phyloP scores from a whole-genome alignment of 139 green algal species.

The Eudorina sp. region DNA sequence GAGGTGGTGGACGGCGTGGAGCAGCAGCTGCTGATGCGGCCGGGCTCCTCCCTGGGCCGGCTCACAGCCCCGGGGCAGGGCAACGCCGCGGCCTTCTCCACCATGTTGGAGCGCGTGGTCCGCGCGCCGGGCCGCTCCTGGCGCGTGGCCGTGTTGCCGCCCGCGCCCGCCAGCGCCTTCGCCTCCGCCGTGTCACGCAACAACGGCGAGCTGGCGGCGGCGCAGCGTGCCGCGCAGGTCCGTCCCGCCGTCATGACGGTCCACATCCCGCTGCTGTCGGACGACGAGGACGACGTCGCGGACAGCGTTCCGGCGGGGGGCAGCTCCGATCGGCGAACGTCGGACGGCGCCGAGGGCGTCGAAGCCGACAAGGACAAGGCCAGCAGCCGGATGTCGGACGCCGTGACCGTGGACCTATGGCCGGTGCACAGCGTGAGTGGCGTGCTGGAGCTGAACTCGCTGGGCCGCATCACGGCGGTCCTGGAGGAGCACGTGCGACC shows the following conservation, averaged over 20 bases:
- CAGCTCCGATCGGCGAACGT: not conserved
- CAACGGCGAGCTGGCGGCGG: slow-evolving; percentile 1
- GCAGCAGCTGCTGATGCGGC: not conserved
- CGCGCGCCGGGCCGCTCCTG: slow-evolving; percentile 10
- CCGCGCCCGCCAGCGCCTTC: not conserved
- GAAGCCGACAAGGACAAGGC: too few species aligned
- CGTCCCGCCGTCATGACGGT: not conserved
- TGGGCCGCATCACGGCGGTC: not conserved
- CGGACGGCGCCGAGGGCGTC: not conserved
- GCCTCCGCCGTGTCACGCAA: not conserved
- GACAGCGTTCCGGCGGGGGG: not conserved
- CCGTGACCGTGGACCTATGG: slow-evolving; percentile 19
- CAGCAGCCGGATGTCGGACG: not conserved
- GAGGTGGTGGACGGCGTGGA: slow-evolving; percentile 18
- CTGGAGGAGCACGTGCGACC: slow-evolving; percentile 31
- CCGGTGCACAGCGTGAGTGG: not conserved
- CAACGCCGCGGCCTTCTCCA: not conserved
- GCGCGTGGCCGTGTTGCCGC: not conserved
- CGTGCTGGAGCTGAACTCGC: slow-evolving; percentile 6
- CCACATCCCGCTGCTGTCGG: not conserved
- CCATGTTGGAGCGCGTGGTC: not conserved
- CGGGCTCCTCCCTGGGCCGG: not conserved
- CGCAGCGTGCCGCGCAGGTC: slow-evolving; percentile 4
- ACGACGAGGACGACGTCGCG: not conserved
- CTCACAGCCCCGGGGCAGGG: not conserved